phyloP scores from a whole-genome alignment of 2,329 filamentous ascomycete species.

The Aspergillus terreus region DNA sequence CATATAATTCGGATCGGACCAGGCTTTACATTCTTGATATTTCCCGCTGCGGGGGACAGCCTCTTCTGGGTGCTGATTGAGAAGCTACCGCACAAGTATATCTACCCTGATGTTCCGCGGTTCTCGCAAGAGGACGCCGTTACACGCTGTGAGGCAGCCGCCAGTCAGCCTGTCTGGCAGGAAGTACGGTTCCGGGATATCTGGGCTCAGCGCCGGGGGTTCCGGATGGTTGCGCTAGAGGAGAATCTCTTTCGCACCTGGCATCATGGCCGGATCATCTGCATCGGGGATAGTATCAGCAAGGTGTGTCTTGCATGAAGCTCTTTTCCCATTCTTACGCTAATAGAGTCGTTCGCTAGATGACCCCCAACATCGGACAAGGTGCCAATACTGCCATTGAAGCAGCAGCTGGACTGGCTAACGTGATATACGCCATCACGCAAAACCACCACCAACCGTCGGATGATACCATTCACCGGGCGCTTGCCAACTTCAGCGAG shows the following conservation, averaged over 20 bases:
- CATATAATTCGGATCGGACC: slow-evolving; percentile 7
- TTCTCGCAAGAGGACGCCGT: slow-evolving; percentile 13
- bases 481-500: too few relatives aligned
- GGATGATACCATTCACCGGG: too few relatives aligned
- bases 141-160: neutral
- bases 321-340: too few relatives aligned
- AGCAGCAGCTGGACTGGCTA: slow-evolving; percentile 32
- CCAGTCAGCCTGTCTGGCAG: slow-evolving; percentile 2
- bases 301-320: slow-evolving; percentile 11
- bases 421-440: slow-evolving; percentile 4
- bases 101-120: slow-evolving; percentile 13
- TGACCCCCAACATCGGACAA: slow-evolving; percentile 33
- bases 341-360: slow-evolving; percentile 8
- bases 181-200: slow-evolving; percentile 16
- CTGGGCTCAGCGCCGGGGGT: slow-evolving; percentile 11
- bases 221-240: slow-evolving; percentile 15
- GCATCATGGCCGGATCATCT: slow-evolving; percentile 16
- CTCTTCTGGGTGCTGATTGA: slow-evolving; percentile 23
- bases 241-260: slow-evolving; percentile 18
- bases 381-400: slow-evolving; percentile 41
- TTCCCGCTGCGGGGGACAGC: slow-evolving; percentile 13
- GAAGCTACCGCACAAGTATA: slow-evolving; percentile 16
- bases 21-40: slow-evolving; percentile 6
- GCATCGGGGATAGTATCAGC: slow-evolving; percentile 22
- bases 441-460: too few relatives aligned